Base-by-base conservation (phyloP, 441 rosid species). In the Mallotus japonicus region DNA sequence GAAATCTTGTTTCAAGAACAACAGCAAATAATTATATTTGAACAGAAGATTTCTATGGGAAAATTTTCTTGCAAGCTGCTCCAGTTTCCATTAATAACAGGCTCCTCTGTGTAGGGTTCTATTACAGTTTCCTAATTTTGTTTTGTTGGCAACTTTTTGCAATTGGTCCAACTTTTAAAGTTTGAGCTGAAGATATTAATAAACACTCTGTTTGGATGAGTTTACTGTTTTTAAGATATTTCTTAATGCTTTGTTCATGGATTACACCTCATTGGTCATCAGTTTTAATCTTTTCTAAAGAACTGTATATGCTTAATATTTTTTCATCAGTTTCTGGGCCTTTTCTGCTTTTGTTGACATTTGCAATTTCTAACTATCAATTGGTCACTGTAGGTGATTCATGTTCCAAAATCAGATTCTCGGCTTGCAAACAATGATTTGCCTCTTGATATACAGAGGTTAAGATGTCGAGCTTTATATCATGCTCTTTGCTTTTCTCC, bases 391-490 rank as follows among this genome's bases (percentile, higher is more conserved):
- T 88, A 94, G 97, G 95, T 95, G 20, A 84, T 95, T 70, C 93
- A 87, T 77, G 97, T 87, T 76, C 90, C 91, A 7, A 95, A 95
- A 81, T 95, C 99, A 54, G 99, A 95, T 85, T 95, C 98, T 71
- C 93, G 99, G 67, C 91, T 95, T 67, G 96, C 96, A 67, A 95
- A 93, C 85, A 95, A 85, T 78, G 90, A 91, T 80, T 81, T 93
- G 75, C 98, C 98, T 75, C 83, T 87, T 70, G 94, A 93, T 79
- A 75, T 90, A 73, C 97, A 93, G 81, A 88, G 92, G 79, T 69
- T 93, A 86, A 89, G 99, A 83, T 95, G 99, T 16, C 99, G 99
- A 63, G 89, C 89, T 20, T 28, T 91, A 65, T 95, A 92, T 76
- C 75, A 79, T 16, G 90, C 90, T 65, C 95, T 95, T 28, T 89